Evolutionary conservation across 2,329 filamentous ascomycete genomes (phyloP).

Genomic region (Escovopsis sp.): DNA sequence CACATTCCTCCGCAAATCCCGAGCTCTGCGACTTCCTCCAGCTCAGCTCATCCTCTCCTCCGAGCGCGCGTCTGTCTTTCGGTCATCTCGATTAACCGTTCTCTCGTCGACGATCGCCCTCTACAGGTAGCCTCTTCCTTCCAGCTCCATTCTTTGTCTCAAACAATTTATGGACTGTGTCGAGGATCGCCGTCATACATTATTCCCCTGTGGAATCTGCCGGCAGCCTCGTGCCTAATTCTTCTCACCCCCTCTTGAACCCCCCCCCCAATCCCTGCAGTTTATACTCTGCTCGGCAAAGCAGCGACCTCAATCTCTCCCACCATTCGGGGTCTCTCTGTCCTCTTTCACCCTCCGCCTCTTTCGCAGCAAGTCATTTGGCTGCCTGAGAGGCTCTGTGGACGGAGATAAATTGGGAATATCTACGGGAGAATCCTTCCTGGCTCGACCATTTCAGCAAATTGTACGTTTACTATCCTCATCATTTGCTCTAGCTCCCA

Average conservation of each 20-base stretch:
- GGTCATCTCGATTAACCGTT: background rate
- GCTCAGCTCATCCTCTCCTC: background rate
- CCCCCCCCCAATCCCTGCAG: too few species aligned
- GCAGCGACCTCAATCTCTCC: too few species aligned
- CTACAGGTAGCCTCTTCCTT: background rate
- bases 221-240: too few species aligned
- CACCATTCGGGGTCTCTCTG: too few species aligned
- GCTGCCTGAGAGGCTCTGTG: background rate
- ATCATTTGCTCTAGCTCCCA: background rate
- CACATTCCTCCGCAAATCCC: background rate
- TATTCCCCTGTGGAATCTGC: too few species aligned
- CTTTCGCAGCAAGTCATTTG: background rate
- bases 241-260: too few species aligned
- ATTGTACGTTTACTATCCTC: background rate
- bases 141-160: background rate
- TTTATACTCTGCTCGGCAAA: too few species aligned
- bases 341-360: background rate
- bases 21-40: background rate
- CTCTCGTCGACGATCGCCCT: too few species aligned
- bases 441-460: background rate
- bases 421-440: background rate
- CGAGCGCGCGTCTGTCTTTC: background rate
- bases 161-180: constrained; percentile 17
- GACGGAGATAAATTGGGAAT: background rate
- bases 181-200: constrained; percentile 14